phyloP scores from a whole-genome alignment of 768 basidiomycete genomes.

The Inosperma sp. region DNA sequence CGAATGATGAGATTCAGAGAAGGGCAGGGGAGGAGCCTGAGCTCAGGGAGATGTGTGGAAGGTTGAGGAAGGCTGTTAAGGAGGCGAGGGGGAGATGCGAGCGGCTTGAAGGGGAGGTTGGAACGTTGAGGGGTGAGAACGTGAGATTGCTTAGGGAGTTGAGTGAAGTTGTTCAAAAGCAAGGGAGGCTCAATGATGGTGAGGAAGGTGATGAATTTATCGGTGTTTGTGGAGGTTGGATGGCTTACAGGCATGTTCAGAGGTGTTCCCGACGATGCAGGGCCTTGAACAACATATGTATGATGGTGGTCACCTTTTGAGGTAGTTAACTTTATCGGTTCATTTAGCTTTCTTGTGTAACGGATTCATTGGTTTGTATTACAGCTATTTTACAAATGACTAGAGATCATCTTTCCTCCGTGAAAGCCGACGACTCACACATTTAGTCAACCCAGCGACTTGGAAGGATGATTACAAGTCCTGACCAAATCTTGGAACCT shows the following conservation, averaged over 20 bases:
- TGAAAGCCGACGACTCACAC: too few relatives aligned
- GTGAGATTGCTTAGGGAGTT: conserved; percentile 23
- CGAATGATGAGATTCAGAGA: conserved; percentile 55
- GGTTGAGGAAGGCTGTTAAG: conserved; percentile 28
- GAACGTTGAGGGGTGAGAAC: conserved; percentile 21
- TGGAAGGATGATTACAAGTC: too few relatives aligned
- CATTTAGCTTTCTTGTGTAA: too few relatives aligned
- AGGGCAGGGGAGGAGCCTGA: conserved; percentile 58
- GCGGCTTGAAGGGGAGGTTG: conserved; percentile 17
- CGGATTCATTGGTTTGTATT: too few relatives aligned
- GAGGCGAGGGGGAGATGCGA: conserved; percentile 19
- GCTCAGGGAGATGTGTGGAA: conserved; percentile 34
- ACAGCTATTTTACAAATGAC: too few relatives aligned
- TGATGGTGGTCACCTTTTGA: too few relatives aligned
- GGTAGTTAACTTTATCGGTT: too few relatives aligned
- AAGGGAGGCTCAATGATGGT: conserved; percentile 19
- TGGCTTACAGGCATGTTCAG: conserved; percentile 26
- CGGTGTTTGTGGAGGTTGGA: conserved; percentile 42
- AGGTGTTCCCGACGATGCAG: conserved; percentile 28
- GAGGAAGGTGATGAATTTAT: conserved; percentile 30
- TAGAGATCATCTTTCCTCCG: too few relatives aligned
- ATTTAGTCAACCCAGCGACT: too few relatives aligned
- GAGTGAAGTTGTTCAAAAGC: conserved; percentile 23
- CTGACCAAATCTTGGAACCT: too few relatives aligned
- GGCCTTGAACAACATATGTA: too few relatives aligned